Evolutionary conservation across 2,329 filamentous ascomycete genomes (phyloP).

Genomic region (Talaromyces sp.): DNA sequence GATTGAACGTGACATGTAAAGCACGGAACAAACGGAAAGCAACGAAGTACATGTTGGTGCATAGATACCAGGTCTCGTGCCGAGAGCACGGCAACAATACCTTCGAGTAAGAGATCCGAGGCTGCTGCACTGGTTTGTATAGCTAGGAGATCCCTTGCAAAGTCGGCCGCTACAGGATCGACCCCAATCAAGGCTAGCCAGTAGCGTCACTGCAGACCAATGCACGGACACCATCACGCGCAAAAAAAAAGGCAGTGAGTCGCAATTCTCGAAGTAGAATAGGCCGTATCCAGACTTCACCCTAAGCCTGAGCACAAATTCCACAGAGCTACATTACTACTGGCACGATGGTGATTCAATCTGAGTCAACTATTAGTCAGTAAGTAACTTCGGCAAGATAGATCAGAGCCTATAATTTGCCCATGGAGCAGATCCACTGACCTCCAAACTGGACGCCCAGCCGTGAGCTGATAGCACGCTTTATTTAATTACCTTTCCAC

Average conservation of each 20-base stretch:
- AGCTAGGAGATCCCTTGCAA: not conserved
- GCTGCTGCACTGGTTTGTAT: not conserved
- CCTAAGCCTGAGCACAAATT: constrained; percentile 8
- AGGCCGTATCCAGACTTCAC: constrained; percentile 6
- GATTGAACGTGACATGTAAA: not conserved
- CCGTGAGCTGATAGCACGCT: constrained; percentile 1
- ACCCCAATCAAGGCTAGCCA: constrained; percentile 8
- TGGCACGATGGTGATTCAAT: not conserved
- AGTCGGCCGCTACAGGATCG: constrained; percentile 11
- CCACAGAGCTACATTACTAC: constrained; percentile 5
- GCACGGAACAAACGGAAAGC: not conserved
- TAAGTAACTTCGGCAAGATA: constrained; percentile 10
- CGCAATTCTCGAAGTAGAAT: constrained; percentile 1
- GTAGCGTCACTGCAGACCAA: constrained; percentile 9
- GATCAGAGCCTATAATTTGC: constrained; percentile 9
- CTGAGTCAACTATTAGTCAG: constrained; percentile 13
- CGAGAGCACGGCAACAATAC: not conserved
- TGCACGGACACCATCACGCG: constrained; percentile 19
- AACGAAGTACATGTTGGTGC: not conserved
- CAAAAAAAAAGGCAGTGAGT: constrained; percentile 12
- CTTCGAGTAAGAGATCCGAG: constrained; percentile 6
- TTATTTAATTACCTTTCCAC: not conserved
- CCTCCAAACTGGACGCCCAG: constrained; percentile 8
- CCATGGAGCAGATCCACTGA: constrained; percentile 5
- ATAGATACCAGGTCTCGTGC: constrained; percentile 1